Evolutionary conservation across 2,329 filamentous ascomycete species (phyloP), one percentile per base, ranked within the genome.

Genomic region (Nemania bipapillata): DNA sequence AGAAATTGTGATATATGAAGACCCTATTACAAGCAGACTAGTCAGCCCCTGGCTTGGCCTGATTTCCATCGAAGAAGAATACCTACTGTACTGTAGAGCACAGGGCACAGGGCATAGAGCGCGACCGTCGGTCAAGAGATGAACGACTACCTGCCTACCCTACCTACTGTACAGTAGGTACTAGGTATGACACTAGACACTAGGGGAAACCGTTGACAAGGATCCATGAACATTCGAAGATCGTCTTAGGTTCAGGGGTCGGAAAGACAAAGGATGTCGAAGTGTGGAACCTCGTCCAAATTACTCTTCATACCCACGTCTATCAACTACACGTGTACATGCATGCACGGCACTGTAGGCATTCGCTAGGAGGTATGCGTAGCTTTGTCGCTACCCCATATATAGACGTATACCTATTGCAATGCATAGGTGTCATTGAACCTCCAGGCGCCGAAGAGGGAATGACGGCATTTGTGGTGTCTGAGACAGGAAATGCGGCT

Each of bases 221-320:
- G 65, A 62, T 65, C 52, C 53, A 40, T 65, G 49, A 56, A 63
- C 62, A 28, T 42, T 59, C 58, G 54, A 70, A 55, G 65, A 64
- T 59, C 40, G 35, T 59, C 58, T 61, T 63, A 49, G 54, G 58
- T 30, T 64, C 69, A 69, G 69, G 69, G 66, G 69, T 69, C 59
- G 53, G 66, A 42, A 66, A 59, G 50, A 69, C 50, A 65, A 61
- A 69, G 55, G 66, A 69, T 63, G 50, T 54, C 50, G 50, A 66
- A 58, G 66, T 63, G 69, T 71, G 69, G 69, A 63, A 71, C 69
- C 63, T 63, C 59, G 52, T 62, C 62, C 69, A 68, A 69, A 66
- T 68, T 63, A 64, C 66, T 57, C 30, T 32, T 9, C 9, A 9
- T 47, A 65, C 15, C 59, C 59, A 67, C 53, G 65, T 66, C 47